These are phyloP conservation scores for Catenaria anguillulae DNA, from an alignment of 371 early-diverging fungal genomes.

Conservation along the genomic window DNA sequence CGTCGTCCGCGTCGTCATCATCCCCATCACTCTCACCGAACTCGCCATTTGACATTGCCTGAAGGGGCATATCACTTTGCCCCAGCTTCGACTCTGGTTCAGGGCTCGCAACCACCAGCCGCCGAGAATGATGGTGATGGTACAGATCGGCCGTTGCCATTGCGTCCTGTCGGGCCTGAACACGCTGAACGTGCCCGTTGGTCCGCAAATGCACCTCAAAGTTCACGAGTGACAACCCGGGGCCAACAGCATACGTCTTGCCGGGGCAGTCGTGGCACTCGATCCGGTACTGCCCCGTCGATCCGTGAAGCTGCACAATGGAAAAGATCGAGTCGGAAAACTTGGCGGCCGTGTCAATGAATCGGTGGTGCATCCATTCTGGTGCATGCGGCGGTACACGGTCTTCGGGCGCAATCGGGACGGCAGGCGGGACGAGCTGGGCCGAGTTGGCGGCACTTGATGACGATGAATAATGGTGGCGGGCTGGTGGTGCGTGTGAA, in stretches of 20 bases:
- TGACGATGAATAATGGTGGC: neutral
- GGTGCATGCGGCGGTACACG: neutral
- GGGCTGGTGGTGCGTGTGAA: too few species aligned
- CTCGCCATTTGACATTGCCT: too few species aligned
- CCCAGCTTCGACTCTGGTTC: too few species aligned
- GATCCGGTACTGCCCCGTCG: neutral
- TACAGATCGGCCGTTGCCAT: too few species aligned
- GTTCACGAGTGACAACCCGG: conserved; percentile 18
- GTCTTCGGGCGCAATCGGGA: neutral
- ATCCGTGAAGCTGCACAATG: neutral
- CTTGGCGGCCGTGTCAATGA: neutral
- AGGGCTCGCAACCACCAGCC: too few species aligned
- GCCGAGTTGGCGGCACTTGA: too few species aligned
- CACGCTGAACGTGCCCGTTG: conserved; percentile 16
- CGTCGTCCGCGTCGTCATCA: too few species aligned
- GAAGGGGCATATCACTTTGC: too few species aligned
- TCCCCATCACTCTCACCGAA: too few species aligned
- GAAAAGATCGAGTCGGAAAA: neutral
- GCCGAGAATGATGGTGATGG: too few species aligned
- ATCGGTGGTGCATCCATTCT: neutral
- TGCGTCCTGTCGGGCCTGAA: conserved; percentile 5
- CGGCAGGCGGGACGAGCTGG: too few species aligned
- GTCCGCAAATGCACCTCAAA: conserved; percentile 27
- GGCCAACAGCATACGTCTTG: conserved; percentile 23
- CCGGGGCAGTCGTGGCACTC: neutral